Evolutionary conservation across 208 protist genomes (phyloP).

Genomic region (Wallacemonas sp.): DNA sequence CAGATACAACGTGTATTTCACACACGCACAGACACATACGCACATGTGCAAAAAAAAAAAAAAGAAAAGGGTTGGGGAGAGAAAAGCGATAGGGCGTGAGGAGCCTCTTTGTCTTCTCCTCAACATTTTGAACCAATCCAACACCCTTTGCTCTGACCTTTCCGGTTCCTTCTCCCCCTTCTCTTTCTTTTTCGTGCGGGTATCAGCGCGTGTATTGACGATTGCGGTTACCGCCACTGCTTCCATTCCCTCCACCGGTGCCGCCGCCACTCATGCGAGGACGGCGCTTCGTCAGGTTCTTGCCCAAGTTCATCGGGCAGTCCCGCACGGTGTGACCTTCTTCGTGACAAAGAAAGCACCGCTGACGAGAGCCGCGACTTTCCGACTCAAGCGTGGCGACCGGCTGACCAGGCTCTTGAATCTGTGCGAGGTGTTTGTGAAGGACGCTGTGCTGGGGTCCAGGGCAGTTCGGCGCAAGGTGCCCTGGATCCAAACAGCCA

Average conservation of each 20-base stretch:
- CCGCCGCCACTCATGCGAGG: slow-evolving; percentile 27
- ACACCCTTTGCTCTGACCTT: no score
- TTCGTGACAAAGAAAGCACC: slow-evolving; percentile 81
- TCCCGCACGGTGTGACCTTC: slow-evolving; percentile 75
- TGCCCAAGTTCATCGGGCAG: slow-evolving; percentile 68
- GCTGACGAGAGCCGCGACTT: slow-evolving; percentile 33
- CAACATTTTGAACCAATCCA: no score
- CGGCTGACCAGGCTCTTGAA: slow-evolving; percentile 79
- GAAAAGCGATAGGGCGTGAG: no score
- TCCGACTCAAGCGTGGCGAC: slow-evolving; percentile 46
- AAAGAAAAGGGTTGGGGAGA: no score
- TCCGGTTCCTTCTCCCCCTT: no score
- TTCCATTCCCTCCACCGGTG: slow-evolving; percentile 4
- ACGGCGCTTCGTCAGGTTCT: slow-evolving; percentile 20
- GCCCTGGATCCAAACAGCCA: slow-evolving; percentile 85
- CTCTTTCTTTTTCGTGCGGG: no score
- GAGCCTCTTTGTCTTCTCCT: no score
- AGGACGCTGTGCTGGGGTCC: slow-evolving; percentile 68
- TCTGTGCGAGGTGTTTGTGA: slow-evolving; percentile 46
- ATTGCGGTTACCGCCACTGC: not conserved
- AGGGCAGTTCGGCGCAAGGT: slow-evolving; percentile 81
- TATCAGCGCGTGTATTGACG: not conserved
- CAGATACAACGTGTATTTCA: no score
- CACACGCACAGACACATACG: no score
- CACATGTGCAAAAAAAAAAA: no score